Evolutionary conservation across 768 basidiomycete genomes (phyloP).

Genomic region (Dioszegia aurantiaca): DNA sequence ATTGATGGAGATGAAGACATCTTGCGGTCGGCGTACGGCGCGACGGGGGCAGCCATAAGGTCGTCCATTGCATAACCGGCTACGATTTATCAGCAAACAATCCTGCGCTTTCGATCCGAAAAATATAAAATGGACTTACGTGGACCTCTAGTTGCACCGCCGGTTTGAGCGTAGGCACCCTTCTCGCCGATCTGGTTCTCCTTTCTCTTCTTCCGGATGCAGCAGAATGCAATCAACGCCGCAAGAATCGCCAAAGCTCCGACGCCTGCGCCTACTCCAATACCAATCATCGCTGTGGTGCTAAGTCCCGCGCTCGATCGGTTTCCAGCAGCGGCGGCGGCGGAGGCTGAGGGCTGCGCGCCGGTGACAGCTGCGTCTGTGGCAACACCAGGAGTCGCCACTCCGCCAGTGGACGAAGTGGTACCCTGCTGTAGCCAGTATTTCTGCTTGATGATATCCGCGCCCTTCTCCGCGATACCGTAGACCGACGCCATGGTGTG

Average conservation of each 20-base stretch:
- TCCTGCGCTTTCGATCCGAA: background rate
- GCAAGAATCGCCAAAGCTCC: constrained; percentile 33
- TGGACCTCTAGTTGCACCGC: background rate
- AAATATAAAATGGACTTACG: background rate
- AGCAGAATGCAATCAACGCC: constrained; percentile 36
- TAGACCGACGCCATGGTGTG: constrained; percentile 54
- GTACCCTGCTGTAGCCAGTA: constrained; percentile 35
- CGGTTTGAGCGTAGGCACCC: constrained; percentile 22
- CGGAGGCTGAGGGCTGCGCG: constrained; percentile 14
- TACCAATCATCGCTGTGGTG: constrained; percentile 34
- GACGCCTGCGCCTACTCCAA: constrained; percentile 39
- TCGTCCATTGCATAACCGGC: constrained; percentile 14
- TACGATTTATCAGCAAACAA: constrained; percentile 8
- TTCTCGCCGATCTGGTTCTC: constrained; percentile 19
- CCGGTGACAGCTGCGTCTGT: constrained; percentile 28
- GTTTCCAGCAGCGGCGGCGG: background rate
- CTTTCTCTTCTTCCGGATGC: constrained; percentile 30
- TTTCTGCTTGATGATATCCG: constrained; percentile 55
- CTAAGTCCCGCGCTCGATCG: constrained; percentile 11
- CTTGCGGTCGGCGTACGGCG: constrained; percentile 18
- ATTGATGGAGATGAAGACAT: constrained; percentile 7
- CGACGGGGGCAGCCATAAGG: constrained; percentile 17
- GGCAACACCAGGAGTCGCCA: constrained; percentile 29
- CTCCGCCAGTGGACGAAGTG: constrained; percentile 8
- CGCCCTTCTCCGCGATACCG: constrained; percentile 58